phyloP scores from a whole-genome alignment of 768 basidiomycete genomes.

The Leccinum rimulosum region DNA sequence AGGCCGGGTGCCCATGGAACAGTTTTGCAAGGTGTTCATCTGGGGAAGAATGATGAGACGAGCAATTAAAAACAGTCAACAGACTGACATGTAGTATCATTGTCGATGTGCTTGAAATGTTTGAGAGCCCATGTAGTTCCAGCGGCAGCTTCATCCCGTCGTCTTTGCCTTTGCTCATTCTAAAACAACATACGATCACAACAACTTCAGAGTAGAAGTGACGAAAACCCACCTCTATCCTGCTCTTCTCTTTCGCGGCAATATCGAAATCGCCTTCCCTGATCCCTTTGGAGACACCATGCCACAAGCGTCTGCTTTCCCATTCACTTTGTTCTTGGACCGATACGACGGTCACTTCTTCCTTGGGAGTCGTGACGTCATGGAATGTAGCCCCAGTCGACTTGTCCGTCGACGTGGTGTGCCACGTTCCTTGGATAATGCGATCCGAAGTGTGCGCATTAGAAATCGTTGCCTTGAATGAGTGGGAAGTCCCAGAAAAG shows the following conservation, averaged over 20 bases:
- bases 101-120: constrained; percentile 71
- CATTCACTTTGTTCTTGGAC: constrained; percentile 69
- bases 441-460: constrained; percentile 44
- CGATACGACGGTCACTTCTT: constrained; percentile 66
- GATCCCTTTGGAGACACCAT: constrained; percentile 85
- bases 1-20: constrained; percentile 61
- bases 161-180: constrained; percentile 90
- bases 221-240: constrained; percentile 70
- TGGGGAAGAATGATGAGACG: neutral
- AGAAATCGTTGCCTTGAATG: constrained; percentile 80
- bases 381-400: constrained; percentile 60
- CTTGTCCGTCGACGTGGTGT: constrained; percentile 54
- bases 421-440: constrained; percentile 80
- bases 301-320: constrained; percentile 88
- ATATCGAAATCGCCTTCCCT: constrained; percentile 86
- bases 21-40: constrained; percentile 65
- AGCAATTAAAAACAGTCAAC: neutral
- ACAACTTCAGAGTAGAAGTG: neutral
- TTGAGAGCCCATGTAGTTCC: constrained; percentile 71
- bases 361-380: constrained; percentile 70
- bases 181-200: constrained; percentile 30
- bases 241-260: constrained; percentile 85
- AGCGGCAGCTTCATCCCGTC: constrained; percentile 78
- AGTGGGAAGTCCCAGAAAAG: constrained; percentile 89
- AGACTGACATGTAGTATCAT: constrained; percentile 69